Evolutionary conservation across 352 stramenopile genomes (phyloP).

Genomic region (Globisporangium perplexum): DNA sequence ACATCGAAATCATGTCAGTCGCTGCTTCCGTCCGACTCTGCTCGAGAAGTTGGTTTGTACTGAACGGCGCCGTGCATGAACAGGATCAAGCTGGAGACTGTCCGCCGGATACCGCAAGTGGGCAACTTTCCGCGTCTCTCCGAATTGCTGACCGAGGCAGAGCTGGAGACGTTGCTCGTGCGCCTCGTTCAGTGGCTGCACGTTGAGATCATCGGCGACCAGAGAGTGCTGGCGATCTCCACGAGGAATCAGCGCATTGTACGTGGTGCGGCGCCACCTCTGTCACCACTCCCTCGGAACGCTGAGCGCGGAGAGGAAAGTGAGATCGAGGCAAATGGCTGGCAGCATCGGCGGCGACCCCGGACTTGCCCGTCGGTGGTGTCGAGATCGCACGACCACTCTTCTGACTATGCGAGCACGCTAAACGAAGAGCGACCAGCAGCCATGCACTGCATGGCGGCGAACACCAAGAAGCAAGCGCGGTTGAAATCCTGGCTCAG

Average conservation of each 20-base stretch:
- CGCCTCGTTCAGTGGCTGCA: constrained; percentile 46
- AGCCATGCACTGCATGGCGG: background rate
- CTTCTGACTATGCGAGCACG: background rate
- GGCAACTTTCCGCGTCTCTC: constrained; percentile 73
- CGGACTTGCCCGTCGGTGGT: constrained; percentile 53
- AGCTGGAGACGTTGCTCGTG: constrained; percentile 53
- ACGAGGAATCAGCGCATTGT: constrained; percentile 7
- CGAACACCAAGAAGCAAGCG: background rate
- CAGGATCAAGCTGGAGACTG: constrained; percentile 75
- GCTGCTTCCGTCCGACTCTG: background rate
- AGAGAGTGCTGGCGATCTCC: constrained; percentile 22
- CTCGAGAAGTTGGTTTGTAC: too few relatives aligned
- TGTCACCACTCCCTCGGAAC: background rate
- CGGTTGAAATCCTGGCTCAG: constrained; percentile 11
- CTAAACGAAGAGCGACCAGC: background rate
- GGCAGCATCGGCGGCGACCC: background rate
- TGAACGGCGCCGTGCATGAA: too few relatives aligned
- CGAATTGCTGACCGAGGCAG: constrained; percentile 45
- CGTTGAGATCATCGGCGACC: constrained; percentile 31
- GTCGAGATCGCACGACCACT: constrained; percentile 13
- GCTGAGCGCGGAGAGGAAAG: background rate
- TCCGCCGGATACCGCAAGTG: constrained; percentile 29
- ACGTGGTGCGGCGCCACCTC: background rate
- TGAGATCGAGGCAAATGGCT: background rate
- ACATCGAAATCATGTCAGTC: constrained; percentile 68